Evolutionary conservation across 2,329 filamentous ascomycete species (phyloP), one percentile per base, ranked within the genome.

Genomic region (Hypoxylon sp.): DNA sequence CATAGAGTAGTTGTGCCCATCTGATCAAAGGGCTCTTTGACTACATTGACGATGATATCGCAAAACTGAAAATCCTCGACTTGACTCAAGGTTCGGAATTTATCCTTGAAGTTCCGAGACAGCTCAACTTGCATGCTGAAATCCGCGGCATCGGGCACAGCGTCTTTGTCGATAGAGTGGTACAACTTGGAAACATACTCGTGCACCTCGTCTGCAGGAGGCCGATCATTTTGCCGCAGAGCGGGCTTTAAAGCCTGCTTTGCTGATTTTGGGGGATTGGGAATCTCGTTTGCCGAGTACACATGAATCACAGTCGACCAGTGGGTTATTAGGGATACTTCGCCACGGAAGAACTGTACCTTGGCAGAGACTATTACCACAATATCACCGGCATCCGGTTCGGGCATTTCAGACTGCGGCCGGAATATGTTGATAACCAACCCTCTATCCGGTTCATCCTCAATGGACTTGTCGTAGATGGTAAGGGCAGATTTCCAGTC

Each of bases 11-110:
- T 78, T 61, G 79, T 85, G 25, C 85, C 82, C 21, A 75, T 74
- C 5, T 71, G 19, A 29, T 82, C 78, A 45, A 77, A 82, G 0
- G 85, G 84, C 1, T 81, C 78, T 47, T 77, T 82, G 48, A 94
- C 85, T 2, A 97, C 87, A 74, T 94, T 86, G 1, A 87, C 93
- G 16, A 92, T 81, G 1, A 96, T 75, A 74, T 97, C 88, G 71
- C 85, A 88, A 74, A 90, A 96, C 0, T 72, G 81, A 12, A 78
- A 76, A 0, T 84, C 79, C 2, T 79, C 73, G 1, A 93, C 78
- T 70, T 94, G 87, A 68, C 90, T 83, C 56, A 97, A 83, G 16
- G 90, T 80, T 34, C 81, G 81, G 72, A 90, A 90, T 74, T 91
- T 93, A 8, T 85, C 74, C 46, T 78, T 84, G 47, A 81, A 43